Evolutionary conservation across 345 rosid species (phyloP), one percentile per base, ranked within the genome.

Genomic region (Eucalyptus cloeziana): DNA sequence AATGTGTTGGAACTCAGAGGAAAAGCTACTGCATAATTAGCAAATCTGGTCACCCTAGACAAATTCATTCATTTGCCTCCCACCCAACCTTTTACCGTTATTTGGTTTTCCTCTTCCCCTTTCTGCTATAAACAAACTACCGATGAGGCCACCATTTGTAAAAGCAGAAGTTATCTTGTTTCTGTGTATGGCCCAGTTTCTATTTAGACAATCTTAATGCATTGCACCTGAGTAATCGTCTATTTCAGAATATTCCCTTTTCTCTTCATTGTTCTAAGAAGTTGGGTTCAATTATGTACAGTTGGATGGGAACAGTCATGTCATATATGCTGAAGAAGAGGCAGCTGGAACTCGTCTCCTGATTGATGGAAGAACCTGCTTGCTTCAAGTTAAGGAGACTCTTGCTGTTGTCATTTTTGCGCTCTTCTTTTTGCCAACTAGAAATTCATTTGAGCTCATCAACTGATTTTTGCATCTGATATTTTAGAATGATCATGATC

Each of bases 261-360:
- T 31, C 30, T n/a, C 13, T 44, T 87, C 21, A 49, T 40, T 6
- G 81, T 60, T 54, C 49, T 22, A 51, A 10, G 16, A 50, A 52
- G 58, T 54, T 54, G 47, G 30, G 60, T 86, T 31, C 44, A 33
- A 54, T 33, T 60, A 52, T 86, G 67, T 86, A 54, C 96, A 98
- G 99, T 91, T 98, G 96, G 96, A 97, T 92, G 99, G 99, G 89
- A 96, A 98, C 94, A 98, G 99, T 92, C 99, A 98, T 95, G 96
- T 98, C 71, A 95, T 97, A 93, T 98, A 98, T 92, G 99, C 99
- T 43, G 99, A 98, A 92, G 99, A 98, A 94, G 99, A 98, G 95
- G 99, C 99, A 14, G 99, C 99, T 88, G 99, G 99, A 91, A 98
- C 99, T 90, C 99, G 99, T 69, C 99, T 98, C 88, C 98, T 98